A percentile compares a stretch with the other conserved stretches of the same genome.
phyloP scores from a whole-genome alignment of 148 eudicot species.

The Euryodendron excelsum region DNA sequence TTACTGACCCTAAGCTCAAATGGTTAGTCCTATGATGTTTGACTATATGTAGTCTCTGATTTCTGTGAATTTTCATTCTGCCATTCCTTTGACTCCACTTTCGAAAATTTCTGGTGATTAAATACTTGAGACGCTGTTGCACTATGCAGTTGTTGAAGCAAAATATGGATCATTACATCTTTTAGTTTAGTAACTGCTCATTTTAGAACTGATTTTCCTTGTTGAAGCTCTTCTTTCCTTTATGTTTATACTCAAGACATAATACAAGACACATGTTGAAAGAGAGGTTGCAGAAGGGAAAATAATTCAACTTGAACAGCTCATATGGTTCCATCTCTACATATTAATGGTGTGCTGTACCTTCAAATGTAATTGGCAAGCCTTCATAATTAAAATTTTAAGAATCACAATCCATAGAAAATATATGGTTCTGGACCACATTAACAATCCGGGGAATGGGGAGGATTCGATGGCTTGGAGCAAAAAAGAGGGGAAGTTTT shows the following conservation, averaged over 20 bases:
- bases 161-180: neutral
- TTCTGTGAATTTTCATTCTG: slow-evolving; percentile 4
- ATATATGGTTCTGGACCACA: no score
- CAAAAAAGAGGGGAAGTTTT: no score
- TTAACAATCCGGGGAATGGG: no score
- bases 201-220: neutral
- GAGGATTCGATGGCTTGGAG: no score
- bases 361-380: neutral
- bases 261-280: neutral
- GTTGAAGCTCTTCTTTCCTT: neutral
- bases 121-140: neutral
- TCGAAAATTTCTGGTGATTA: neutral
- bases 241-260: neutral
- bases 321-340: neutral
- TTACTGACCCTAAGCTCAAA: slow-evolving; percentile 84
- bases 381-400: neutral
- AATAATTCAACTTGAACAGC: neutral
- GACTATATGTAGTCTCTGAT: neutral
- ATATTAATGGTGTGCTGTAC: neutral
- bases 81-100: neutral
- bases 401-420: neutral
- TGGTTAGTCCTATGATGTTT: slow-evolving; percentile 51
- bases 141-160: neutral
- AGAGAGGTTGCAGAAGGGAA: neutral
- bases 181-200: neutral